Conservation (phyloP, 2,329 filamentous ascomycete genomes). For the Aspergillus sp. region DNA sequence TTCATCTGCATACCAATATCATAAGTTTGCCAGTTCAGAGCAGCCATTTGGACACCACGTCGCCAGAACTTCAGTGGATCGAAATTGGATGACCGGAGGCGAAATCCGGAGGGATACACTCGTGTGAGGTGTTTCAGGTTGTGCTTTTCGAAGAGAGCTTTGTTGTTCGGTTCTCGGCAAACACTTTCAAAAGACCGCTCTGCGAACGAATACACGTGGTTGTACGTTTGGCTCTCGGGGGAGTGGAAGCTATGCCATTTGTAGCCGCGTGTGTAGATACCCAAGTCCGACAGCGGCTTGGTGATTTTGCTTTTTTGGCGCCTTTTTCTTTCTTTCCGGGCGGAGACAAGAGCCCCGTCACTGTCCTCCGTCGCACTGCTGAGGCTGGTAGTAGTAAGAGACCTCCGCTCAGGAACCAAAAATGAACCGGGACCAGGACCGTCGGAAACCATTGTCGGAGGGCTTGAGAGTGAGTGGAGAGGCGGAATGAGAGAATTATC, state of each 20-base stretch:
- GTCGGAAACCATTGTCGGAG: conserved; percentile 54
- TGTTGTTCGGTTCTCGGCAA: conserved; percentile 72
- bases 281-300: conserved; percentile 77
- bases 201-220: conserved; percentile 94
- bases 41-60: conserved; percentile 94
- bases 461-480: conserved; percentile 51
- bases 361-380: conserved; percentile 74
- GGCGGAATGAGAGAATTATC: conserved; percentile 57
- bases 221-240: conserved; percentile 78
- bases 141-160: conserved; percentile 78
- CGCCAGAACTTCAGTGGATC: conserved; percentile 93
- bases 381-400: conserved; percentile 54
- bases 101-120: conserved; percentile 82
- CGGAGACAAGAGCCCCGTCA: conserved; percentile 57
- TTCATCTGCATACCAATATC: conserved; percentile 95
- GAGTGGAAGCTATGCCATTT: conserved; percentile 82
- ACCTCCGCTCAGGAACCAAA: conserved; percentile 53
- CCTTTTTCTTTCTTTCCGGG: conserved; percentile 58
- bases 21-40: conserved; percentile 97
- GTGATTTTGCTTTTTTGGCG: conserved; percentile 79
- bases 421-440: conserved; percentile 42
- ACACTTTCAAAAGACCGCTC: conserved; percentile 84
- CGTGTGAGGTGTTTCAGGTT: conserved; percentile 91
- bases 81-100: conserved; percentile 88
- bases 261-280: conserved; percentile 73